These are phyloP conservation scores for Mycena haematopus DNA, from an alignment of 768 basidiomycete species.

Conservation along the genomic window DNA sequence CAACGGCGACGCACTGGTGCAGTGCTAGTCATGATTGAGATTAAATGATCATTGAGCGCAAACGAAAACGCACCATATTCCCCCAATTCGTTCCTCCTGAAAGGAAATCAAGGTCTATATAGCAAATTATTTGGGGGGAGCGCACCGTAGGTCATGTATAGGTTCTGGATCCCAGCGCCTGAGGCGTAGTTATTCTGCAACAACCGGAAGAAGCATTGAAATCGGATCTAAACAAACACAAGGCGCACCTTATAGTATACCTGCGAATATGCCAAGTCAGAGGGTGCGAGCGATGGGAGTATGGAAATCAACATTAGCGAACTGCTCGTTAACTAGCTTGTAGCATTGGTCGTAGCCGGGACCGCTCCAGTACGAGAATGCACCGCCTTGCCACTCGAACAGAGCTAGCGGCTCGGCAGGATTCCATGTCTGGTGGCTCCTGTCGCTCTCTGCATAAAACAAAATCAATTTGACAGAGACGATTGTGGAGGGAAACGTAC, in stretches of 20 bases:
- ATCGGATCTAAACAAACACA: too few relatives aligned
- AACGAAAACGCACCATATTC: conserved; percentile 33
- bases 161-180: conserved; percentile 40
- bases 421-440: conserved; percentile 40
- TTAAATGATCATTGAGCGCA: too few relatives aligned
- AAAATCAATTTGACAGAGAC: not conserved
- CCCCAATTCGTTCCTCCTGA: conserved; percentile 47
- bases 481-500: conserved; percentile 28
- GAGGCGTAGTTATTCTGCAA: conserved; percentile 45
- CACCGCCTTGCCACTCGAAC: conserved; percentile 47
- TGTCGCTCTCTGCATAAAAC: conserved; percentile 35
- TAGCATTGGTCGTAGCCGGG: conserved; percentile 44
- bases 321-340: conserved; percentile 44
- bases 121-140: not conserved
- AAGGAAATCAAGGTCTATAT: not conserved
- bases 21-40: conserved; percentile 9
- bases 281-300: not conserved
- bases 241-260: conserved; percentile 41
- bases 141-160: conserved; percentile 47
- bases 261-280: conserved; percentile 20
- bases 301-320: conserved; percentile 39
- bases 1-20: conserved; percentile 16
- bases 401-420: conserved; percentile 45
- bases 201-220: too few relatives aligned
- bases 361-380: conserved; percentile 47